Percentiles rank a stretch among this genome's conserved stretches.
phyloP scores from a whole-genome alignment of 2,329 filamentous ascomycete genomes.

The Clonostachys solani region DNA sequence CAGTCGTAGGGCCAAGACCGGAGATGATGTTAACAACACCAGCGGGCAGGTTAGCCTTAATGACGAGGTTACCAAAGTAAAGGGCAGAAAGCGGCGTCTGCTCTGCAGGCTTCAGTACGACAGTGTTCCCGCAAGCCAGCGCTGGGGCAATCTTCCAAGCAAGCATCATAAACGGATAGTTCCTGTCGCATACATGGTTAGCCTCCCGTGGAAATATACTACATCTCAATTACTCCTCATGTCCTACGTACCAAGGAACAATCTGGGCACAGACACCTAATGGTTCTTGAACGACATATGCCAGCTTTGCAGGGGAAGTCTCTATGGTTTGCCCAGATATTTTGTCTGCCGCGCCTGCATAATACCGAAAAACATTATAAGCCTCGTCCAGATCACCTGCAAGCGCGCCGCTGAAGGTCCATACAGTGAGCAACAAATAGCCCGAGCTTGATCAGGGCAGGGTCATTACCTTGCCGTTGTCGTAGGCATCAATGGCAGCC shows the following conservation, averaged over 20 bases:
- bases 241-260: slow-evolving; percentile 57
- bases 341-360: slow-evolving; percentile 68
- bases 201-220: no score
- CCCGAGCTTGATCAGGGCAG: slow-evolving; percentile 42
- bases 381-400: no score
- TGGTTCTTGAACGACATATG: slow-evolving; percentile 24
- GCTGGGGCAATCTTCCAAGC: slow-evolving; percentile 41
- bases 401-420: no score
- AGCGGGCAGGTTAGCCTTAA: slow-evolving; percentile 4
- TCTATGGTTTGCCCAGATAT: neutral
- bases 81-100: slow-evolving; percentile 42
- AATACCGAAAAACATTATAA: slow-evolving; percentile 49
- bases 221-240: no score
- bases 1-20: slow-evolving; percentile 2
- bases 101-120: slow-evolving; percentile 50
- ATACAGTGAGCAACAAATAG: no score
- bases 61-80: slow-evolving; percentile 2
- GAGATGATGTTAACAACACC: slow-evolving; percentile 5
- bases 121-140: slow-evolving; percentile 40
- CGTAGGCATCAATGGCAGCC: slow-evolving; percentile 62
- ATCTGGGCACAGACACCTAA: slow-evolving; percentile 50
- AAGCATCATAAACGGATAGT: slow-evolving; percentile 35
- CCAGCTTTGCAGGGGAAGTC: neutral
- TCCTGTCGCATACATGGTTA: neutral
- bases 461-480: slow-evolving; percentile 63